Base-by-base conservation (phyloP, 768 basidiomycete genomes). In the Sarcomyxa edulis region DNA sequence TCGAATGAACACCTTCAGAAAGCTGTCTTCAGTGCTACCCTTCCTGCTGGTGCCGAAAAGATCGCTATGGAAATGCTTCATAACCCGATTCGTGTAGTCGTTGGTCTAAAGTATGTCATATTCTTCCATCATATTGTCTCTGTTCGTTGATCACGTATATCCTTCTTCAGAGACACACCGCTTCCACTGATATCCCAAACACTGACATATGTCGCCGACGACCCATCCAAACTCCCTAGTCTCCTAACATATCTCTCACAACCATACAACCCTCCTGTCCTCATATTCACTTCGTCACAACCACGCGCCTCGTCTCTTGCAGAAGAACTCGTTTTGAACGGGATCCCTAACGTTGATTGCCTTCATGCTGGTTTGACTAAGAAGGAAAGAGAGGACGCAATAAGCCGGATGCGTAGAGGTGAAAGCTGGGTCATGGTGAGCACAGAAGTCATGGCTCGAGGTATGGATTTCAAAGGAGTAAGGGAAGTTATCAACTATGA, bases 381-480 rank as follows among this genome's bases (percentile, higher is more conserved):
- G 51, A 84, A 85, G 51, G 88, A 93, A 58, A 75, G 96, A 39
- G 90, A 94, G 50, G 81, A 93, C 51, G 80, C 86, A 12, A 72
- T 96, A 7, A 68, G 71, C 27, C 76, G 84, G 23, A 95, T 99
- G 83, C 81, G 89, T 19, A 72, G 71, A 50, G 96, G 94, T 0
- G 78, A 89, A 55, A 85, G 89, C 44, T 98, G 96, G 96, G 78
- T 94, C 23, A 78, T 98, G 76, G 76, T 99, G 32, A 89, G 84
- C 48, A 99, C 96, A 16, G 96, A 99, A 58, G 88, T 98, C 35
- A 88, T 98, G 89, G 92, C 91, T 16, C 76, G 96, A 49, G 96
- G 96, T 3, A 93, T 99, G 84, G 96, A 98, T 55, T 98, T 99
- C 68, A 87, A 84, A 58, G 93, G 94, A 7, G 79, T 95, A 36